Base-by-base conservation (phyloP, 208 protist species). In the Wallacemonas sp. region DNA sequence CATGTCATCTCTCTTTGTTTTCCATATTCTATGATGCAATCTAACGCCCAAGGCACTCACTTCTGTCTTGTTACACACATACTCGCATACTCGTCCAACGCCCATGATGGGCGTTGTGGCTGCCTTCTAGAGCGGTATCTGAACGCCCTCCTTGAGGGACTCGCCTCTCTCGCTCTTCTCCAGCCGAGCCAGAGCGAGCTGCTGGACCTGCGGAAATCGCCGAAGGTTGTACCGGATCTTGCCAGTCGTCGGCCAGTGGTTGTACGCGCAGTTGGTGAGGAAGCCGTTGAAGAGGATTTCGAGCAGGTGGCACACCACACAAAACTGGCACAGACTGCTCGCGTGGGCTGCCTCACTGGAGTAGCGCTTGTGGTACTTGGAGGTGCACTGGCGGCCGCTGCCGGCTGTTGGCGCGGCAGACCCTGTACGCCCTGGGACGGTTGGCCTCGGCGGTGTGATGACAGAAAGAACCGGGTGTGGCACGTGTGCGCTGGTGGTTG, bases 291-390 rank as follows among this genome's bases (percentile, higher is more conserved):
- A 93, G 46, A 93, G 30, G 14, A 78, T 67, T 47, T 93, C 87
- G 72, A 93, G 78, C 60, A 90, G 56, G 66, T 93, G 87, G 41
- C 87, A 93, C 24, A 76, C 70, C 2, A 78, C 70, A 49, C 87
- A 93, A 65, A 86, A 90, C 1, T 32, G 70, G 66, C 87, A 93
- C 52, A 70, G 65, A 2, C 48, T 33, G 36, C 80, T 85, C 2
- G 82, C 85, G 61, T 82, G 79, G 33, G 72, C 80, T 24, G 68
- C 30, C 1, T 68, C 26, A 8, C 63, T 70, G 24, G 74, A 76
- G 70, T 87, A 93, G 26, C 62, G 57, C 2, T 36, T 24, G 72
- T 93, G 87, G 52, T 83, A 93, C 54, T 77, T 79, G 9, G 83
- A 90, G 23, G 34, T 49, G 54, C 86, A 93, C 21, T 27, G 58